Conservation (phyloP, 495 filamentous ascomycete genomes). For the Daldinia concentrica region DNA sequence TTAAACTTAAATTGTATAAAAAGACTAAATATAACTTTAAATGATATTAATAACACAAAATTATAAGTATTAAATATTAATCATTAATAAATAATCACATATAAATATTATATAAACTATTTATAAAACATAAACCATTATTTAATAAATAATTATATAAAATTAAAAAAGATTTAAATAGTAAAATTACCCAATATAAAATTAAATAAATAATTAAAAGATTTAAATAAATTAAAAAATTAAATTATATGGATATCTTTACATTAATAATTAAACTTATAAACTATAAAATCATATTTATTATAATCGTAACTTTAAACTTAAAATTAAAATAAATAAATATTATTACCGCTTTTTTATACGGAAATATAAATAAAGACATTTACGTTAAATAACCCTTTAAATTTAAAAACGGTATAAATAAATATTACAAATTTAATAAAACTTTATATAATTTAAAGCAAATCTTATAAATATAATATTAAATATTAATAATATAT, state of each 20-base stretch:
- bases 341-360: background rate
- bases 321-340: background rate
- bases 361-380: background rate
- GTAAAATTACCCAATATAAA: background rate
- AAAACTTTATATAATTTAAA: background rate
- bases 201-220: background rate
- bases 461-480: background rate
- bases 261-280: constrained; percentile 3
- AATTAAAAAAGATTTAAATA: background rate
- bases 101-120: background rate
- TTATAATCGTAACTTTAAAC: background rate
- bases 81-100: background rate
- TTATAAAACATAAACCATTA: background rate
- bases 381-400: background rate
- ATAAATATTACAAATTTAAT: background rate
- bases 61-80: background rate
- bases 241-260: background rate
- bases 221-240: background rate
- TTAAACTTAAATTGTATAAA: background rate
- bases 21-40: background rate
- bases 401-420: background rate
- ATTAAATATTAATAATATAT: background rate
- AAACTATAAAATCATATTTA: background rate
- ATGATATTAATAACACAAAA: background rate
- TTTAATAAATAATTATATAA: background rate